These are phyloP conservation scores for Amanita subjunquillea DNA, from an alignment of 768 basidiomycete genomes.

Conservation along the genomic window DNA sequence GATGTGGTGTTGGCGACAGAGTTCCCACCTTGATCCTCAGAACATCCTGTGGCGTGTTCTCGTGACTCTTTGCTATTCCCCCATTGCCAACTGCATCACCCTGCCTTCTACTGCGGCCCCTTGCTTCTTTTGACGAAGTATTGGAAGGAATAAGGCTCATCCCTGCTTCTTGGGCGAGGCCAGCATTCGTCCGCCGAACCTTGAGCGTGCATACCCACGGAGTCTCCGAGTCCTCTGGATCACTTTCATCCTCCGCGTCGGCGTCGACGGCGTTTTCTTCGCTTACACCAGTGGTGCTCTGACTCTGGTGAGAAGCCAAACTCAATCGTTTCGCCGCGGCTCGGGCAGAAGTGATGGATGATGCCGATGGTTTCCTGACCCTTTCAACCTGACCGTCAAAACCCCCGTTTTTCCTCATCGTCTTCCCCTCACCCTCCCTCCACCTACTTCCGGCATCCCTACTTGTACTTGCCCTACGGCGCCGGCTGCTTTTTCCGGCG, in stretches of 20 bases:
- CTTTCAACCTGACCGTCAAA: constrained; percentile 24
- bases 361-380: constrained; percentile 20
- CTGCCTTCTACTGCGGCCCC: constrained; percentile 4
- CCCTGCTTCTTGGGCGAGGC: constrained; percentile 7
- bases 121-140: neutral
- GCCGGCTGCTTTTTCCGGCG: neutral
- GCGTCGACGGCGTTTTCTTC: constrained; percentile 11
- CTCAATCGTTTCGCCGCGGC: constrained; percentile 9
- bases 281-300: constrained; percentile 5
- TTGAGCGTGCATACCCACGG: constrained; percentile 90
- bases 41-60: constrained; percentile 19
- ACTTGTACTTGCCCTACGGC: neutral
- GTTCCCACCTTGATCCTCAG: constrained; percentile 66
- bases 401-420: constrained; percentile 4
- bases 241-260: constrained; percentile 72
- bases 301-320: constrained; percentile 3
- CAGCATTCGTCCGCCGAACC: constrained; percentile 33
- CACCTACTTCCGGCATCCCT: constrained; percentile 1
- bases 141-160: neutral
- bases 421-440: constrained; percentile 1
- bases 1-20: constrained; percentile 86
- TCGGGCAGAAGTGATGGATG: constrained; percentile 16
- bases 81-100: constrained; percentile 6
- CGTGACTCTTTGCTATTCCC: constrained; percentile 4
- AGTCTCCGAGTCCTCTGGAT: constrained; percentile 94